Evolutionary conservation across 352 stramenopile species (phyloP).

Genomic region (Globisporangium uncinulatum): DNA sequence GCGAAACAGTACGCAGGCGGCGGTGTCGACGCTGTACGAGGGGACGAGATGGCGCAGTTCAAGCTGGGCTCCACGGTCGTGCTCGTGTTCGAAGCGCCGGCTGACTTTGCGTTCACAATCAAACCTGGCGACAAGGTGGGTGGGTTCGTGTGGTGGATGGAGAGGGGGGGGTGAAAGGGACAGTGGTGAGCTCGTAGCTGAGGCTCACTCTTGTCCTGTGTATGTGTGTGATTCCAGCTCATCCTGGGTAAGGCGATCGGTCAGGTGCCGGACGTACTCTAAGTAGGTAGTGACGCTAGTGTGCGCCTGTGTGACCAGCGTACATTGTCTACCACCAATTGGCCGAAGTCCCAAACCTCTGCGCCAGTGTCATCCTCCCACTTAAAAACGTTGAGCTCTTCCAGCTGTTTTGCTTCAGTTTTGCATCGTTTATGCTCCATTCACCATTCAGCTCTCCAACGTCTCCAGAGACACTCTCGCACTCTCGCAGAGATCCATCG

Average conservation of each 20-base stretch:
- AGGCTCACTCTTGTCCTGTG: no score
- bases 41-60: constrained; percentile 78
- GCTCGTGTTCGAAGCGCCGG: constrained; percentile 76
- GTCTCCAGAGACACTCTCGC: no score
- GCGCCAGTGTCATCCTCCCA: no score
- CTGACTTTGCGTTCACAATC: constrained; percentile 72
- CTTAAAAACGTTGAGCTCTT: no score
- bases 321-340: no score
- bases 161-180: background rate
- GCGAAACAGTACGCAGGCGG: constrained; percentile 33
- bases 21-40: constrained; percentile 31
- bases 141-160: background rate
- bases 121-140: constrained; percentile 69
- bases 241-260: constrained; percentile 42
- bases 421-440: no score
- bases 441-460: no score
- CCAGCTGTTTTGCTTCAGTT: no score
- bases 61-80: constrained; percentile 85
- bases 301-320: no score
- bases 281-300: no score
- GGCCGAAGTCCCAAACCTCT: no score
- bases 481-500: background rate
- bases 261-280: constrained; percentile 6
- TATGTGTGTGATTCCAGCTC: constrained; percentile 12
- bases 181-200: no score